Evolutionary conservation across 2,329 filamentous ascomycete genomes (phyloP).

Genomic region (Cladosporium colombiae): DNA sequence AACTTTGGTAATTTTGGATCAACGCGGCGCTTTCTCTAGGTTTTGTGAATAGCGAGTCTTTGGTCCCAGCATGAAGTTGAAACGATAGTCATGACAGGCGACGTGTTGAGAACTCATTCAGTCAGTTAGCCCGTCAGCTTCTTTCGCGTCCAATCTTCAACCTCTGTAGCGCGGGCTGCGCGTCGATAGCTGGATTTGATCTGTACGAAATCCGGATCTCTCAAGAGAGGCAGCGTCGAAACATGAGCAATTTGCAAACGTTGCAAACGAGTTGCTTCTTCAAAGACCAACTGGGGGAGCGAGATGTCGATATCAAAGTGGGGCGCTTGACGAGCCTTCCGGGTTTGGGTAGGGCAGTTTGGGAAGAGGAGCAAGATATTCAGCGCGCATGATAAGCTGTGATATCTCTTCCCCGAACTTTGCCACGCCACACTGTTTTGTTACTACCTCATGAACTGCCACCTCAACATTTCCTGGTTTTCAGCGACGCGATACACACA

Average conservation of each 20-base stretch:
- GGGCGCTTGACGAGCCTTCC: neutral
- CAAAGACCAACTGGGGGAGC: neutral
- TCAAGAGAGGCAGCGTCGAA: conserved; percentile 27
- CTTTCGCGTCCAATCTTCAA: too few species aligned
- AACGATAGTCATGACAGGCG: too few species aligned
- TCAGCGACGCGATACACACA: neutral
- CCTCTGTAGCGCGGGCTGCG: too few species aligned
- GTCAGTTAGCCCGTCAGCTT: too few species aligned
- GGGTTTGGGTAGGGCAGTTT: neutral
- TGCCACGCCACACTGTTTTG: neutral
- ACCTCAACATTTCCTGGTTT: neutral
- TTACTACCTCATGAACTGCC: neutral
- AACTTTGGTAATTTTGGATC: too few species aligned
- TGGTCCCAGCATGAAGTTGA: too few species aligned
- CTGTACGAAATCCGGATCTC: conserved; percentile 26
- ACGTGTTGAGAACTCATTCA: too few species aligned
- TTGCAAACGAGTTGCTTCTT: neutral
- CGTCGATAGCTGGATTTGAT: neutral
- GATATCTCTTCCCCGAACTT: neutral
- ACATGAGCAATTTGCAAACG: neutral
- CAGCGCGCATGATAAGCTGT: neutral
- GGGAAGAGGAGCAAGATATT: neutral
- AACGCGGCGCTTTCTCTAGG: too few species aligned
- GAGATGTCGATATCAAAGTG: neutral
- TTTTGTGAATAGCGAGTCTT: too few species aligned